Conservation (phyloP, 306 rosid species). For the Cucurbita maxima region DNA sequence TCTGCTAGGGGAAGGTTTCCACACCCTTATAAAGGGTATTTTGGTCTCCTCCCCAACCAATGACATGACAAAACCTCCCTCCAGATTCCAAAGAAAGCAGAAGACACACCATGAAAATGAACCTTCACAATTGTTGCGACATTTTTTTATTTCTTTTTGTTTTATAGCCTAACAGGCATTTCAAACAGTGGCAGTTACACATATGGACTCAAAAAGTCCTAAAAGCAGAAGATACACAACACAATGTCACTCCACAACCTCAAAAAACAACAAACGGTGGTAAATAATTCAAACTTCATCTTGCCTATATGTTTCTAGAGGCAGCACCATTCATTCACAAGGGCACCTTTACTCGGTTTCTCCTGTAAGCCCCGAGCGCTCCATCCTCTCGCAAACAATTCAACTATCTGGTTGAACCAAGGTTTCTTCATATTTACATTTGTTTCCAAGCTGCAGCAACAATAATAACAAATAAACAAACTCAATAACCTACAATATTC, state of each 20-base stretch:
- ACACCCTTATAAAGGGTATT: no score
- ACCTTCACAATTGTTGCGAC: not conserved
- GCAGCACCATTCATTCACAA: conserved; percentile 22
- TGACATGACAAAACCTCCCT: not conserved
- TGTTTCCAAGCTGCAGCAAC: conserved; percentile 62
- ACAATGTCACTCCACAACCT: not conserved
- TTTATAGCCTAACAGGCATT: not conserved
- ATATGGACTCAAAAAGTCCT: not conserved
- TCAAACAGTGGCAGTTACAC: not conserved
- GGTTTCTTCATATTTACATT: conserved; percentile 20
- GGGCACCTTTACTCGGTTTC: not conserved
- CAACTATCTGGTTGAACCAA: not conserved
- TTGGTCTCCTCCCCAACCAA: no score
- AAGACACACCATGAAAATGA: not conserved
- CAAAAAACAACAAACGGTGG: not conserved
- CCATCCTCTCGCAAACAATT: not conserved
- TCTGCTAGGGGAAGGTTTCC: no score
- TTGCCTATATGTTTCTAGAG: conserved; percentile 14
- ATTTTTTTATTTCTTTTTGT: not conserved
- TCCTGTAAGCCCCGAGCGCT: not conserved
- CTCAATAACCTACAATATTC: not conserved
- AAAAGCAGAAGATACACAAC: not conserved
- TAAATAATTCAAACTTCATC: not conserved
- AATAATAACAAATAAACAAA: not conserved
- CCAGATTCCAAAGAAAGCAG: no score